Evolutionary conservation across 768 basidiomycete species (phyloP).

Genomic region (Pisolithus marmoratus): DNA sequence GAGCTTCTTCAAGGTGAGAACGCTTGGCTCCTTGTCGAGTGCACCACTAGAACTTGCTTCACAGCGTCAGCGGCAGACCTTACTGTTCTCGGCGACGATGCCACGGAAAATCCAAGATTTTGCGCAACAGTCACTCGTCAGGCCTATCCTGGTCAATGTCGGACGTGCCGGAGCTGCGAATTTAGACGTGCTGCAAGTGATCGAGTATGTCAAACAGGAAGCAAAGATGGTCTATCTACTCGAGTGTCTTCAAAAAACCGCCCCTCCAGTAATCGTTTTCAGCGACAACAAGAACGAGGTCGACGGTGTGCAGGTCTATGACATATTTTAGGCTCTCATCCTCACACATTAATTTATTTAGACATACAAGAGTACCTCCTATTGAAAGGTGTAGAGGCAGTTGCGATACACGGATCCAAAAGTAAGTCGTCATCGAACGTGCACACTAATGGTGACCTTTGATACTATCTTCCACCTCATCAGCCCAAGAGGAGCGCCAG

Average conservation of each 20-base stretch:
- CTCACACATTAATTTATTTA: constrained; percentile 28
- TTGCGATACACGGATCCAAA: constrained; percentile 97
- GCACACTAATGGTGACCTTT: neutral
- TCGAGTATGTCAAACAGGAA: constrained; percentile 99
- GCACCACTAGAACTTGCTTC: constrained; percentile 4
- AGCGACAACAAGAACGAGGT: constrained; percentile 99
- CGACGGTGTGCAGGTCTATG: constrained; percentile 59
- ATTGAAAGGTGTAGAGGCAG: constrained; percentile 95
- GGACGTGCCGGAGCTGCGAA: constrained; percentile 98
- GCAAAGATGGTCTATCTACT: constrained; percentile 99
- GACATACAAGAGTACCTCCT: constrained; percentile 98
- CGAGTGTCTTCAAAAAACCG: constrained; percentile 96
- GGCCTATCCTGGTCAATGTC: constrained; percentile 93
- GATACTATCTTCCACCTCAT: neutral
- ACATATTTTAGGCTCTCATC: neutral
- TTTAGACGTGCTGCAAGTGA: constrained; percentile 91
- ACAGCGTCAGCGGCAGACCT: constrained; percentile 91
- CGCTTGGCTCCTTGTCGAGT: neutral
- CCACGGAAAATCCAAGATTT: constrained; percentile 99
- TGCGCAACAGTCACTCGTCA: constrained; percentile 92
- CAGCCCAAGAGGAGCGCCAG: constrained; percentile 97
- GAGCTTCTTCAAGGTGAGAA: constrained; percentile 93
- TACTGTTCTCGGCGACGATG: constrained; percentile 99
- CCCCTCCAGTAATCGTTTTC: constrained; percentile 96
- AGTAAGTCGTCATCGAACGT: constrained; percentile 41